These are phyloP conservation scores for Cylindrodendrum hubeiense DNA, from an alignment of 2,329 filamentous ascomycete species.

Conservation along the genomic window DNA sequence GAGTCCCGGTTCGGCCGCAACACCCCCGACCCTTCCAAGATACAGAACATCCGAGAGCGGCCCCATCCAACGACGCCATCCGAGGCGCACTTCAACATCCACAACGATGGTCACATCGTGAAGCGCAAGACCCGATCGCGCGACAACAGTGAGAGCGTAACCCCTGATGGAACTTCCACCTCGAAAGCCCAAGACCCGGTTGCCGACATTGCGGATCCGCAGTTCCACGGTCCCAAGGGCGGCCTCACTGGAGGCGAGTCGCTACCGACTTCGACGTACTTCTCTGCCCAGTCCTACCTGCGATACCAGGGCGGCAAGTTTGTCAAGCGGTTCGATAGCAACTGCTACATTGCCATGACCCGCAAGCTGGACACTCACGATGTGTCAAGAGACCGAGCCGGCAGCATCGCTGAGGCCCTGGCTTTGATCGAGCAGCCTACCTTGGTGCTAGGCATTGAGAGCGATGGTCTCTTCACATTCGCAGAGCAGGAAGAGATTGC, in stretches of 20 bases:
- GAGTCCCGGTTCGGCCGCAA: conserved; percentile 96
- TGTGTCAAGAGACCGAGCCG: conserved; percentile 82
- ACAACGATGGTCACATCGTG: conserved; percentile 83
- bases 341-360: conserved; percentile 99
- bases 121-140: conserved; percentile 66
- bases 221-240: conserved; percentile 74
- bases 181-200: conserved; percentile 39
- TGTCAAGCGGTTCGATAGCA: conserved; percentile 95
- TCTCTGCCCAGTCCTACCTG: conserved; percentile 97
- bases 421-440: conserved; percentile 88
- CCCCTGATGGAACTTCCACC: conserved; percentile 29
- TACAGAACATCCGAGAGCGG: conserved; percentile 83
- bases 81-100: conserved; percentile 82
- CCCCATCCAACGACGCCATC: conserved; percentile 72
- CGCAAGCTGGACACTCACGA: conserved; percentile 98
- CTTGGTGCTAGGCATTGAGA: conserved; percentile 93
- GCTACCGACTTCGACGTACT: conserved; percentile 81
- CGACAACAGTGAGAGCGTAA: conserved; percentile 54
- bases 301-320: conserved; percentile 98
- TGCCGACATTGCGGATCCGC: conserved; percentile 63
- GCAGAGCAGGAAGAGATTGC: conserved; percentile 96
- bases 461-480: conserved; percentile 95
- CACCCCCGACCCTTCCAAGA: conserved; percentile 85
- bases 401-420: conserved; percentile 79
- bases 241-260: conserved; percentile 64